Percentiles rank a stretch among this genome's conserved stretches.
Evolutionary conservation across 208 protist species (phyloP).

Genomic region (Spongospora subterranea): DNA sequence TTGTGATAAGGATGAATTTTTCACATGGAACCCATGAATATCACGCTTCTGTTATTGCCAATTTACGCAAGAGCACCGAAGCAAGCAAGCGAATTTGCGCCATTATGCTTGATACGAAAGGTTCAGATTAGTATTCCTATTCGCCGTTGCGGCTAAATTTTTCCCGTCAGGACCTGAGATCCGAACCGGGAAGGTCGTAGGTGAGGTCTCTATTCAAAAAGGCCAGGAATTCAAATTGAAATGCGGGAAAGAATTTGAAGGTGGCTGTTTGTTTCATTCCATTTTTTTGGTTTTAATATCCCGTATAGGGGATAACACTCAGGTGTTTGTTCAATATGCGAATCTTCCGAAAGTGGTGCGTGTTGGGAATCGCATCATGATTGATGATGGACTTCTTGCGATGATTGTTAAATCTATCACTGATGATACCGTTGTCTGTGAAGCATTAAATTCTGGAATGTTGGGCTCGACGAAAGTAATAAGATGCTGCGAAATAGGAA

Average conservation of each 20-base stretch:
- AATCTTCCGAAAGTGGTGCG: conserved; percentile 69
- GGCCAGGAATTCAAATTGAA: neutral
- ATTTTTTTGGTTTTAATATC: neutral
- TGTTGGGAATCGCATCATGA: conserved; percentile 85
- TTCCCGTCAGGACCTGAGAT: conserved; percentile 72
- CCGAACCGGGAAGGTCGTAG: conserved; percentile 71
- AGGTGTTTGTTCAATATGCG: conserved; percentile 54
- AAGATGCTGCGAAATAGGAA: conserved; percentile 46
- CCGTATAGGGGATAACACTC: neutral
- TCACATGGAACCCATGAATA: conserved; percentile 70
- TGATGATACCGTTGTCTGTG: conserved; percentile 48
- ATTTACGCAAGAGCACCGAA: neutral
- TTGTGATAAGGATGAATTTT: conserved; percentile 61
- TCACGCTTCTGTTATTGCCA: conserved; percentile 61
- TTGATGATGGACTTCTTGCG: conserved; percentile 94
- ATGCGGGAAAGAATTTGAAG: conserved; percentile 43
- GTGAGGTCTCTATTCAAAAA: conserved; percentile 65
- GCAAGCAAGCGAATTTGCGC: neutral
- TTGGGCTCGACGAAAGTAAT: conserved; percentile 67
- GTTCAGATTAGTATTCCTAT: neutral
- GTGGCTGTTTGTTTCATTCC: neutral
- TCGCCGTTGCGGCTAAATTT: neutral
- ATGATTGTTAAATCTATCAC: conserved; percentile 77
- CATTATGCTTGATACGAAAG: conserved; percentile 69
- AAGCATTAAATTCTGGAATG: conserved; percentile 66